Base-by-base conservation (phyloP, 805 yeast species). In the Tetrapisispora namnaoensis region DNA sequence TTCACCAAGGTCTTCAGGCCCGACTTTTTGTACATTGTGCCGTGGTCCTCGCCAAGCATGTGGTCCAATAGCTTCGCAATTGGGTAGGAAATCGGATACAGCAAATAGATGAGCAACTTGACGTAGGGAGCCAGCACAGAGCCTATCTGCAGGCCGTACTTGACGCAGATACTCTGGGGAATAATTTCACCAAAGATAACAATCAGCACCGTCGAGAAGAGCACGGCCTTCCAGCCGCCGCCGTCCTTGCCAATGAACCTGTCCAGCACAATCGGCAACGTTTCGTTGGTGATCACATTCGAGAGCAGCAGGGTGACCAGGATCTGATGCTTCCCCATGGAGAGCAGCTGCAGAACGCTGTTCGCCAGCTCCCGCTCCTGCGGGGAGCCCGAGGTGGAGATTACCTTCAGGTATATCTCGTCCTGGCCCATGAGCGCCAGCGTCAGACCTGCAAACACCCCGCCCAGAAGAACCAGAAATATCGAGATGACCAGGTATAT, bases 381-480 rank as follows among this genome's bases (percentile, higher is more conserved):
- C 1, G 73, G 65, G 14, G 83, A 81, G n/a, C 99, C 98, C n/a
- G 89, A 79, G 42, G 84, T 79, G 48, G 89, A 82, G 52, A 91
- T 83, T 13, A 91, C 99, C 66, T 87, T 91, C 52, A 91, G 73
- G 59, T 90, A 87, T 22, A 91, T 91, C 66, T 91, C 98, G 66
- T 91, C 98, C 67, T 91, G 98, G 56, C 98, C 98, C 99, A 91
- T 91, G 11, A 91, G 75, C 2, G 93, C 98, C 44, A 91, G 72
- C n/a, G 99, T 93, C 40, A 91, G 73, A 8, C 95, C 95, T 5
- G 95, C 95, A 73, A 87, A 87, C n/a, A 85, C 81, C 55, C 95
- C 95, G 50, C 95, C 95, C 4, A 84, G 71, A 35, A 87, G 59
- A 1, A 86, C 95, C 22, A 86, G 71, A 21, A 70, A 54, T 7